phyloP scores from a whole-genome alignment of 2,329 filamentous ascomycete genomes.

The Didymella pomorum region DNA sequence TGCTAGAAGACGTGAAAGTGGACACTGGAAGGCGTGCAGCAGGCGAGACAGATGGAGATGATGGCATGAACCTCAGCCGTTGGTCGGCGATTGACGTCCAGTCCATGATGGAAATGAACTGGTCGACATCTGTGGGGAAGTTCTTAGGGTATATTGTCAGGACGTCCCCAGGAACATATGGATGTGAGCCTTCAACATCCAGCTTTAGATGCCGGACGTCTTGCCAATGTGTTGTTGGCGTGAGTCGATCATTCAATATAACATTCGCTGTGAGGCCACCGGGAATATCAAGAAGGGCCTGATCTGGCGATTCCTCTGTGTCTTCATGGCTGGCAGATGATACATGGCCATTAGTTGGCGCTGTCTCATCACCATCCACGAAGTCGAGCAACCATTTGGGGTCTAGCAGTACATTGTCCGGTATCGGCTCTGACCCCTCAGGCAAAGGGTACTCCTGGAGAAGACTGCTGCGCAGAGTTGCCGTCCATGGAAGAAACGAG shows the following conservation, averaged over 20 bases:
- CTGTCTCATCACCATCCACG: conserved; percentile 28
- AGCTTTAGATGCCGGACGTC: conserved; percentile 86
- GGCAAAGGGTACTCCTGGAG: conserved; percentile 74
- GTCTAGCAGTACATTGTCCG: conserved; percentile 75
- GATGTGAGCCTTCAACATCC: conserved; percentile 52
- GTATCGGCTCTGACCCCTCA: conserved; percentile 71
- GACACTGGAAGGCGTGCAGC: conserved; percentile 52
- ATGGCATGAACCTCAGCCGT: conserved; percentile 64
- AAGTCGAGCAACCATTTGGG: conserved; percentile 72
- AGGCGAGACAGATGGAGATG: conserved; percentile 41
- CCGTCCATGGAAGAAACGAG: conserved; percentile 79
- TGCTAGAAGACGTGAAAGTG: conserved; percentile 48
- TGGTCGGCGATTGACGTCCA: conserved; percentile 79
- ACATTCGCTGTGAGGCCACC: conserved; percentile 66
- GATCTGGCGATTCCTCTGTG: conserved; percentile 41
- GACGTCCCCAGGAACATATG: conserved; percentile 77
- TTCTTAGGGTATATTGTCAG: conserved; percentile 88
- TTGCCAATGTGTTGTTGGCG: conserved; percentile 83
- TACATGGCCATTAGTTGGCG: conserved; percentile 2
- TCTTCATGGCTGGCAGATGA: conserved; percentile 11
- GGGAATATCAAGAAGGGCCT: conserved; percentile 65
- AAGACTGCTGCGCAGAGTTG: conserved; percentile 71
- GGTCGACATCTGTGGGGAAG: conserved; percentile 79
- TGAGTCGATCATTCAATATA: conserved; percentile 73
- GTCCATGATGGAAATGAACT: conserved; percentile 77